These are phyloP conservation scores for Xerocomus brunneocitrinus DNA, from an alignment of 768 basidiomycete species.

Conservation along the genomic window DNA sequence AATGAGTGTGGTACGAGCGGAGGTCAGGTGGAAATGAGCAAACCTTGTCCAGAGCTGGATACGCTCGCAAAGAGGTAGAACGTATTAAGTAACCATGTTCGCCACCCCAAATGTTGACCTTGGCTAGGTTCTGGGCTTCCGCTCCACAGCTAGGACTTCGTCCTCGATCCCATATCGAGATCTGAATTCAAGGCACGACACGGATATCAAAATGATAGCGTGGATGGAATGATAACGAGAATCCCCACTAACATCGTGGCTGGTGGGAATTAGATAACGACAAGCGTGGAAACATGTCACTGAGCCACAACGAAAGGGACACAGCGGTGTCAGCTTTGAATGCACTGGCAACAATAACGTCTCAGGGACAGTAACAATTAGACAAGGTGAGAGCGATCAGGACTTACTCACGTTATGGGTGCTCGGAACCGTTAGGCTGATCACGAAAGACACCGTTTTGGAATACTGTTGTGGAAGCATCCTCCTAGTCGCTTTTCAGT, in stretches of 20 bases:
- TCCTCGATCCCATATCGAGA: constrained; percentile 49
- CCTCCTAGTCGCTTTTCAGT: constrained; percentile 37
- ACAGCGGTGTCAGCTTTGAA: constrained; percentile 28
- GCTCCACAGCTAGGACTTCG: constrained; percentile 43
- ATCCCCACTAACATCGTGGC: constrained; percentile 43
- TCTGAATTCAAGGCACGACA: constrained; percentile 52
- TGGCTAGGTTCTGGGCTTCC: constrained; percentile 39
- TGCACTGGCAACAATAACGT: constrained; percentile 23
- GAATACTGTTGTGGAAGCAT: constrained; percentile 35
- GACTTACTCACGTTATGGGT: constrained; percentile 29
- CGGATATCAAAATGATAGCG: constrained; percentile 44
- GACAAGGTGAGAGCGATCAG: constrained; percentile 10
- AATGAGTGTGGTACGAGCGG: constrained; percentile 11
- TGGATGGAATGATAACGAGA: constrained; percentile 40
- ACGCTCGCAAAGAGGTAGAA: constrained; percentile 50
- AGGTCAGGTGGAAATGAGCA: constrained; percentile 20
- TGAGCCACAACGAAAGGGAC: constrained; percentile 41
- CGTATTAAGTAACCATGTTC: constrained; percentile 49
- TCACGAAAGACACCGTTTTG: constrained; percentile 35
- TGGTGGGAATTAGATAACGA: constrained; percentile 10
- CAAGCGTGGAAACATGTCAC: constrained; percentile 18
- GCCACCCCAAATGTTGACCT: constrained; percentile 31
- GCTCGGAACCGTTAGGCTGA: constrained; percentile 39
- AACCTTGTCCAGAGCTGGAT: constrained; percentile 37
- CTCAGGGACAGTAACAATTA: constrained; percentile 13